These are phyloP conservation scores for Pochonia chlamydosporia DNA, from an alignment of 2,329 filamentous ascomycete species.

Conservation along the genomic window DNA sequence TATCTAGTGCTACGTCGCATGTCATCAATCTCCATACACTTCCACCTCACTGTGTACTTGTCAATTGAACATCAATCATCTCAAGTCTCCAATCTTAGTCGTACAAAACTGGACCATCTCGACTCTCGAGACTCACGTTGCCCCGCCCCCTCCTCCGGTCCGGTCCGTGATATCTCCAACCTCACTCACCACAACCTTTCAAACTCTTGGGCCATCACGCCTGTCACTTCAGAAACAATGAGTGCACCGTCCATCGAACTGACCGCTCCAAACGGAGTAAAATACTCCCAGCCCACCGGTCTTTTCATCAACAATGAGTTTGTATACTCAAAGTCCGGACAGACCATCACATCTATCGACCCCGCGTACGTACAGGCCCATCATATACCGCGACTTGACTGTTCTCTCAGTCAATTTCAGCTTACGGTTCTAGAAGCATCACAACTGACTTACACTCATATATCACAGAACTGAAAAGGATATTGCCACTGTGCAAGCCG, in stretches of 20 bases:
- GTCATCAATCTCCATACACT: too few relatives aligned
- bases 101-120: too few relatives aligned
- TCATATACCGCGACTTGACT: neutral
- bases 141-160: neutral
- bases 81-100: too few relatives aligned
- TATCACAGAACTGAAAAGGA: slow-evolving; percentile 20
- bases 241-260: slow-evolving; percentile 13
- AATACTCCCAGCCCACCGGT: slow-evolving; percentile 61
- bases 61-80: too few relatives aligned
- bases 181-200: too few relatives aligned
- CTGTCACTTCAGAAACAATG: neutral
- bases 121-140: too few relatives aligned
- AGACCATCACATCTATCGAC: slow-evolving; percentile 56
- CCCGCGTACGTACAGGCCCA: slow-evolving; percentile 21
- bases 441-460: slow-evolving; percentile 13
- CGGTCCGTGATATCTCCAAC: neutral
- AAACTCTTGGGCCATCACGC: too few relatives aligned
- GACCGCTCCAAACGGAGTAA: slow-evolving; percentile 52
- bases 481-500: slow-evolving; percentile 25
- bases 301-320: slow-evolving; percentile 78
- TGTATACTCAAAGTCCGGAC: slow-evolving; percentile 50
- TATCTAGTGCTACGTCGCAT: too few relatives aligned
- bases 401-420: too few relatives aligned
- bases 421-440: too few relatives aligned
- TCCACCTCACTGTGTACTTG: too few relatives aligned